Percentiles rank a stretch among this genome's conserved stretches.
Evolutionary conservation across 2,329 filamentous ascomycete genomes (phyloP).

Genomic region (Phialophora chinensis): DNA sequence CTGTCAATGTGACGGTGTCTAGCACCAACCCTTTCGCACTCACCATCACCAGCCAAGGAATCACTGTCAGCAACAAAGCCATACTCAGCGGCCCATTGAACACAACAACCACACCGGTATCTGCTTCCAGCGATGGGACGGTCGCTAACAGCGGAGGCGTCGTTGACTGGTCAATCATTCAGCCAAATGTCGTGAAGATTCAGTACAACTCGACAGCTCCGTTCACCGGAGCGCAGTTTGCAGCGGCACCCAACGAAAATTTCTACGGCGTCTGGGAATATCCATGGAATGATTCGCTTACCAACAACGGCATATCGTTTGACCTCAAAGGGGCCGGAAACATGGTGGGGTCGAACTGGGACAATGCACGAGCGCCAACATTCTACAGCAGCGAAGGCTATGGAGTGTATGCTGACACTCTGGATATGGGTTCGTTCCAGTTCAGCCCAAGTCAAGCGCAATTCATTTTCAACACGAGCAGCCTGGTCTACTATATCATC

Average conservation of each 20-base stretch:
- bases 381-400: conserved; percentile 17
- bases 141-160: conserved; percentile 4
- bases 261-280: conserved; percentile 19
- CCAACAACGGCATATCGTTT: conserved; percentile 10
- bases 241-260: not conserved
- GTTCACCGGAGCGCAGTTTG: conserved; percentile 11
- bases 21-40: conserved; percentile 6
- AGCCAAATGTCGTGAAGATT: conserved; percentile 12
- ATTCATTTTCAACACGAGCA: conserved; percentile 18
- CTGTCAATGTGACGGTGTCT: not conserved
- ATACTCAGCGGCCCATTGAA: conserved; percentile 6
- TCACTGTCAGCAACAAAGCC: conserved; percentile 11
- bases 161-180: conserved; percentile 14
- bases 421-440: conserved; percentile 15
- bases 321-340: conserved; percentile 15
- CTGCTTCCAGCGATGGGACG: conserved; percentile 2
- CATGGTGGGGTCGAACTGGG: conserved; percentile 6
- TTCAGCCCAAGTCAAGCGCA: conserved; percentile 6
- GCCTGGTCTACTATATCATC: conserved; percentile 14
- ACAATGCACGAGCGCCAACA: conserved; percentile 14
- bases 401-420: conserved; percentile 15
- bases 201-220: conserved; percentile 11
- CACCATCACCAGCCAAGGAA: conserved; percentile 3
- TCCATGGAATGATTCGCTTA: conserved; percentile 15
- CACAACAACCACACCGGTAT: conserved; percentile 5